Base-by-base conservation (phyloP, 305 asterid genomes). In the Rubia peregrina region DNA sequence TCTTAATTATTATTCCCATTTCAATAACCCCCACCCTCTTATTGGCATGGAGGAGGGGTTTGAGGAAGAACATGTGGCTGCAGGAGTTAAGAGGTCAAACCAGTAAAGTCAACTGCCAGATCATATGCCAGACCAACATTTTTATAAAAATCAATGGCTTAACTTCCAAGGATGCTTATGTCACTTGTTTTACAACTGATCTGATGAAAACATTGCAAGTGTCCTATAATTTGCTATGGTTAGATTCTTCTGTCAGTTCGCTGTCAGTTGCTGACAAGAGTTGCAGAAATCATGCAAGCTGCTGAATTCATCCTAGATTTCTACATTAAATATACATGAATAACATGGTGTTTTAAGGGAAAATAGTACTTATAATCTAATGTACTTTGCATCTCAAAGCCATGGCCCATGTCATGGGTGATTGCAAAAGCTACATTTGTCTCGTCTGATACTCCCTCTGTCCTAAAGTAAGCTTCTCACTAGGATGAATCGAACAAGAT, bases 21-120 rank as follows among this genome's bases (percentile, higher is more conserved):
- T 57, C 63, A 53, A 7, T 24, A 57, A 57, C 30, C 30, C 24
- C 30, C 24, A 7, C 61, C 26, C 61, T 24, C 36, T 57, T 21
- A 57, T 71, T 61, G 62, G 24, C 46, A 13, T 24, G 33, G 17
- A 71, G 53, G 43, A 60, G 55, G 19, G 33, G 14, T 22, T 17
- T 4, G 61, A 44, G 68, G 51, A 24, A 61, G 61, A 61, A 33
- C 61, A 61, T 71, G 74, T 61, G 69, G 66, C 67, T 60, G 16
- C 44, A 36, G 38, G 64, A 49, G 38, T 65, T 41, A 17, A 16
- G 68, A 40, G 51, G 68, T 65, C 69, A 65, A 42, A 40, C 51
- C 13, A 17, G 43, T 7, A 38, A 72, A 72, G 70, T 72, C 75
- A 63, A 72, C 33, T 21, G 69, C 61, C 67, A 53, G 73, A 69